These are phyloP conservation scores for Podila minutissima DNA, from an alignment of 192 early-diverging fungal species.

Conservation along the genomic window DNA sequence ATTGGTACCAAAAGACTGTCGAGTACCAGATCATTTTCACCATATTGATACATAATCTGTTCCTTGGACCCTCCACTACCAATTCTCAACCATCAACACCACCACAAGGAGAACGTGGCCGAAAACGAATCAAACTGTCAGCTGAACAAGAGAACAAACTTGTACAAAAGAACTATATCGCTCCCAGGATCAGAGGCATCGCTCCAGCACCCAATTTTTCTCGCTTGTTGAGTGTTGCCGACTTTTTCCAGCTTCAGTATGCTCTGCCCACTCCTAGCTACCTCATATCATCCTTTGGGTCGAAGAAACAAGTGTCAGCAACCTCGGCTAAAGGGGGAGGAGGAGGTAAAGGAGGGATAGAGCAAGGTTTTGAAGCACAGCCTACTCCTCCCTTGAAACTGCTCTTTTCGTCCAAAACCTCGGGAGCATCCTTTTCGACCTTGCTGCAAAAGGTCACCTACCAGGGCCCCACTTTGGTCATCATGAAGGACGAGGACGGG, in stretches of 20 bases:
- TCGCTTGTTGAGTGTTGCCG: slow-evolving; percentile 41
- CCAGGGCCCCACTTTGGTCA: slow-evolving; percentile 58
- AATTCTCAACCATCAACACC: background rate
- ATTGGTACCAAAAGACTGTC: slow-evolving; percentile 44
- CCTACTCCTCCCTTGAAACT: slow-evolving; percentile 34
- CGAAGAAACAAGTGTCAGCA: slow-evolving; percentile 11
- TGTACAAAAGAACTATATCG: slow-evolving; percentile 35
- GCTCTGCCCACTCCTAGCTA: slow-evolving; percentile 35
- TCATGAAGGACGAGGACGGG: slow-evolving; percentile 63
- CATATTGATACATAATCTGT: slow-evolving; percentile 46
- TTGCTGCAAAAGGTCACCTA: slow-evolving; percentile 54
- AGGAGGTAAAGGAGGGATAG: slow-evolving; percentile 2
- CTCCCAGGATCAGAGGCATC: slow-evolving; percentile 36
- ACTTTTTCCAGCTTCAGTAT: slow-evolving; percentile 53
- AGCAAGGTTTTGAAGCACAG: background rate
- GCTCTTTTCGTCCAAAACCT: slow-evolving; percentile 57
- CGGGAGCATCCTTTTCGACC: slow-evolving; percentile 61
- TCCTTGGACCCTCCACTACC: slow-evolving; percentile 22
- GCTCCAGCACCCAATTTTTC: slow-evolving; percentile 43
- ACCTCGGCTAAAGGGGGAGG: slow-evolving; percentile 4
- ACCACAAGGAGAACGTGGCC: background rate
- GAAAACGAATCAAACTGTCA: slow-evolving; percentile 19
- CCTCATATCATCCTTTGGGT: slow-evolving; percentile 4
- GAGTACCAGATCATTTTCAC: slow-evolving; percentile 45
- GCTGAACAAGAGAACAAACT: slow-evolving; percentile 35